These are phyloP conservation scores for Agarophyton chilense DNA, from an alignment of 23 red algal species.

Conservation along the genomic window DNA sequence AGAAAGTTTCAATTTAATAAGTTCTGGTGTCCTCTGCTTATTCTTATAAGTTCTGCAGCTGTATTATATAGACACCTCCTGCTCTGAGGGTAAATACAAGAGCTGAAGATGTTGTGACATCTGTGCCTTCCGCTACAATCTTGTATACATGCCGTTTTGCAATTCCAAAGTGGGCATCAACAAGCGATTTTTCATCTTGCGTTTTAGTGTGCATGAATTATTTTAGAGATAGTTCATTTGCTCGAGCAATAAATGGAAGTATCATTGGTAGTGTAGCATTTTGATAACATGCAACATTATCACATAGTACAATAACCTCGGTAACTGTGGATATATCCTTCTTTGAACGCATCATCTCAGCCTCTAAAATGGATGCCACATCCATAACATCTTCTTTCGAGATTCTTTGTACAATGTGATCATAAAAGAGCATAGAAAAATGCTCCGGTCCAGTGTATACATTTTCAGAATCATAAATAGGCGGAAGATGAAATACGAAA, in stretches of 20 bases:
- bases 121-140: neutral
- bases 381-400: neutral
- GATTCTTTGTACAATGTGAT: slow-evolving; percentile 32
- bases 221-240: neutral
- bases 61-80: slow-evolving; percentile 8
- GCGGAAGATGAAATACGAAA: slow-evolving; percentile 12
- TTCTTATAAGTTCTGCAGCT: slow-evolving; percentile 26
- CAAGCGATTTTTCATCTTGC: slow-evolving; percentile 22
- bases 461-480: neutral
- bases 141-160: neutral
- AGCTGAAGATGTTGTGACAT: neutral
- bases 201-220: slow-evolving; percentile 18
- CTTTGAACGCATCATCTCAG: slow-evolving; percentile 20
- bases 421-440: slow-evolving; percentile 22
- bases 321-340: slow-evolving; percentile 4
- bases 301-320: neutral
- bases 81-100: neutral
- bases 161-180: slow-evolving; percentile 49
- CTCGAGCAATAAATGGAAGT: neutral
- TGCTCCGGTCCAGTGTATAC: neutral
- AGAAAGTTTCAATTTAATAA: neutral
- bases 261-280: neutral
- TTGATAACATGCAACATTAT: slow-evolving; percentile 39
- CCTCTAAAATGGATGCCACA: slow-evolving; percentile 17
- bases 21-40: neutral